Evolutionary conservation across 139 green algal genomes (phyloP), one percentile per base, ranked within the genome.

Genomic region (Coccomyxa sp.): DNA sequence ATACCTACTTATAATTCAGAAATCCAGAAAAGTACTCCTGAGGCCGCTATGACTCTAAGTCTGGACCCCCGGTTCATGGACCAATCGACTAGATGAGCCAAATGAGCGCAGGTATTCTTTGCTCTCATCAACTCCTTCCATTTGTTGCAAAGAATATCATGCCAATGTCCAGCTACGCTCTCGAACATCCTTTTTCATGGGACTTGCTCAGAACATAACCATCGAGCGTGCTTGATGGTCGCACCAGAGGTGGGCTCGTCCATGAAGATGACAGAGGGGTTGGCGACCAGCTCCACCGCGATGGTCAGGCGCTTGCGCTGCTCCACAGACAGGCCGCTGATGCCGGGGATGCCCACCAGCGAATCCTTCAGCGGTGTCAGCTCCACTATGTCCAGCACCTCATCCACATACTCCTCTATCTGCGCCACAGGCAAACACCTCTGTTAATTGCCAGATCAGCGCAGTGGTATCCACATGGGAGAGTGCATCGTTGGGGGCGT

Each of bases 251-350:
- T 85, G 63, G 82, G 82, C 88, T 98, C 95, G 76, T 98, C 95
- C 59, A 98, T 96, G 91, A 98, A 98, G 75, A 98, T 97, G 38
- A 98, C 93, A 14, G 90, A 91, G 9, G 95, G 95, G 82, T 95
- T 83, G 38, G 82, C 80, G 18, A 98, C 95, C 51, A 98, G 89
- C 91, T 98, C 95, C 45, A 98, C 93, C 0, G 89, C 95, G 79
- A 98, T 98, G 81, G 91, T 97, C 32, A 98, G 89, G 10, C 94
- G 88, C 91, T 98, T 98, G 81, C 95, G 88, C 87, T 96, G 93
- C 93, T 98, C 95, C 23, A 92, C 84, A n/a, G 77, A 89, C 68
- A 97, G 88, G 0, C 94, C 94, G 67, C 28, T 77, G 68, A 83
- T 38, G 67, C 85, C 85, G 15, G 88, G 82, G 25, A 89, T 86